Evolutionary conservation across 352 stramenopile species (phyloP).

Genomic region (Poterioochromonas sp.): DNA sequence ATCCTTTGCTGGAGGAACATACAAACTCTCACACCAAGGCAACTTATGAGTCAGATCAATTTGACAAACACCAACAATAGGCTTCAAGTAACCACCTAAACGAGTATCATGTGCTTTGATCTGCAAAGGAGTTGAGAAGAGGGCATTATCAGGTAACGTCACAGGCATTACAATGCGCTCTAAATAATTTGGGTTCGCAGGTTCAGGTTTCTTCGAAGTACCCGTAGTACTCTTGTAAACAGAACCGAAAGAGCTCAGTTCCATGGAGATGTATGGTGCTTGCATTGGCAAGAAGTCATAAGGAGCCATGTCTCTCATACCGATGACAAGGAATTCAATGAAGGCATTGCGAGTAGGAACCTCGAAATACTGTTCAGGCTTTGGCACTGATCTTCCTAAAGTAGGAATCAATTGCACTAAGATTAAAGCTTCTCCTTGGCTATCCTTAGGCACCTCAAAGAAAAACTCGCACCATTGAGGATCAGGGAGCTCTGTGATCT

Average conservation of each 20-base stretch:
- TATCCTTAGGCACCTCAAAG: constrained; percentile 36
- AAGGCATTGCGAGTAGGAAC: constrained; percentile 49
- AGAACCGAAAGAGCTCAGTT: constrained; percentile 55
- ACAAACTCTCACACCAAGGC: constrained; percentile 60
- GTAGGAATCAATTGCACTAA: constrained; percentile 57
- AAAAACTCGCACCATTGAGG: constrained; percentile 17
- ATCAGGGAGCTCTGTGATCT: neutral
- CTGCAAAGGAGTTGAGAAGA: constrained; percentile 62
- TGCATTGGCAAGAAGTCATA: constrained; percentile 69
- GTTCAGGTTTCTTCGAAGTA: constrained; percentile 58
- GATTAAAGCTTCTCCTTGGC: constrained; percentile 63
- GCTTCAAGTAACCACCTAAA: constrained; percentile 33
- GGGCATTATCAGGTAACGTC: constrained; percentile 63
- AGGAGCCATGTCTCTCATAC: constrained; percentile 58
- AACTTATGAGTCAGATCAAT: constrained; percentile 62
- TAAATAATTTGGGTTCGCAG: constrained; percentile 72
- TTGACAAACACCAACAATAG: constrained; percentile 29
- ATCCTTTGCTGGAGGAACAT: constrained; percentile 58
- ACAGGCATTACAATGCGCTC: constrained; percentile 68
- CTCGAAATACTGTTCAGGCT: constrained; percentile 32
- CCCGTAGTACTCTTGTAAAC: constrained; percentile 15
- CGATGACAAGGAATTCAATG: constrained; percentile 57
- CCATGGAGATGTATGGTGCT: constrained; percentile 68
- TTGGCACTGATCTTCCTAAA: constrained; percentile 45
- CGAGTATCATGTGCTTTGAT: constrained; percentile 45